These are phyloP conservation scores for Phytophthora crassamura DNA, from an alignment of 352 stramenopile genomes.

Conservation along the genomic window DNA sequence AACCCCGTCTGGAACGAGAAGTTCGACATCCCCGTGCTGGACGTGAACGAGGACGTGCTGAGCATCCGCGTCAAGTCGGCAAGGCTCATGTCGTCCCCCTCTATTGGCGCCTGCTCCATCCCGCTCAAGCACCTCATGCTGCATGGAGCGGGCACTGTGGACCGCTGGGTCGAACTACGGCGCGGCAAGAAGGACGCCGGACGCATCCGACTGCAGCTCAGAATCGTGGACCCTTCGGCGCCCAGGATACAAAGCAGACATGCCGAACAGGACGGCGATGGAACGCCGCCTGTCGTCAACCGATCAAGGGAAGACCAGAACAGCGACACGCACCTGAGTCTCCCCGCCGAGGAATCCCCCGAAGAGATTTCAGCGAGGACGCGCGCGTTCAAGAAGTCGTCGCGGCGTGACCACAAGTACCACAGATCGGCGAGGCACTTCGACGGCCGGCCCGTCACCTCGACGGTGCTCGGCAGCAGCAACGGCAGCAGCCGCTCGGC, in stretches of 20 bases:
- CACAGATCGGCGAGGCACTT: constrained; percentile 36
- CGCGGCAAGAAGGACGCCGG: constrained; percentile 64
- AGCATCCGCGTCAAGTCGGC: constrained; percentile 79
- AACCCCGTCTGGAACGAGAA: constrained; percentile 82
- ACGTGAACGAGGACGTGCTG: constrained; percentile 57
- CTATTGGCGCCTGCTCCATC: constrained; percentile 62
- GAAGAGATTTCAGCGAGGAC: constrained; percentile 31
- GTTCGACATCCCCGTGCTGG: constrained; percentile 68
- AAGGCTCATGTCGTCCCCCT: constrained; percentile 64
- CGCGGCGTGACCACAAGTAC: constrained; percentile 42
- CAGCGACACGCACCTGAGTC: constrained; percentile 40
- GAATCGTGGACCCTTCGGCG: constrained; percentile 43
- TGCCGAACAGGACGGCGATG: constrained; percentile 14
- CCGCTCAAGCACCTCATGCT: constrained; percentile 50
- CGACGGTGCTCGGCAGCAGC: constrained; percentile 24
- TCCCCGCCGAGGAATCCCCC: constrained; percentile 29
- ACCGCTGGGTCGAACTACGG: constrained; percentile 68
- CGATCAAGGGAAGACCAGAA: constrained; percentile 26
- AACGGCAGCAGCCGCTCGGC: constrained; percentile 27
- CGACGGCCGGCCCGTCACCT: constrained; percentile 31
- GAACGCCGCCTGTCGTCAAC: constrained; percentile 1
- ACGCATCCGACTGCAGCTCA: constrained; percentile 70
- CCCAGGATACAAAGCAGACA: constrained; percentile 22
- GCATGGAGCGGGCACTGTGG: constrained; percentile 43
- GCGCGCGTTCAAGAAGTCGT: constrained; percentile 28